Conservation (phyloP, 2,329 filamentous ascomycete genomes). For the Podosphaera aphanis region DNA sequence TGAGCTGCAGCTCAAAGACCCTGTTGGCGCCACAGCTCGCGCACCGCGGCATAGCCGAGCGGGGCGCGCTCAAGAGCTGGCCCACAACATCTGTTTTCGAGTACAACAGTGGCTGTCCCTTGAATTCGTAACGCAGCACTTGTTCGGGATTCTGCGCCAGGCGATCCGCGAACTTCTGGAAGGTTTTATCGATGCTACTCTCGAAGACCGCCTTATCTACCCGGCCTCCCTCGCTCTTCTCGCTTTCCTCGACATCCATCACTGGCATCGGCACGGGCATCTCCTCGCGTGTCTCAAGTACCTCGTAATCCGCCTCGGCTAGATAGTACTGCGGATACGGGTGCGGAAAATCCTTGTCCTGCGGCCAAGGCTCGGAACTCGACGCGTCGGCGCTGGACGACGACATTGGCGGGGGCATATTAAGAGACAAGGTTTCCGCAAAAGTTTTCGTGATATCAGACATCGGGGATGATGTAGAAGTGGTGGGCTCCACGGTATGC, state of each 20-base stretch:
- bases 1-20: constrained; percentile 80
- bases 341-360: constrained; percentile 34
- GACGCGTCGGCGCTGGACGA: constrained; percentile 14
- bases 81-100: constrained; percentile 55
- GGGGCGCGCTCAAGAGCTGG: constrained; percentile 25
- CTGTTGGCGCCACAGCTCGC: constrained; percentile 49
- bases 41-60: constrained; percentile 43
- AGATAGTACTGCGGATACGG: constrained; percentile 60
- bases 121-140: constrained; percentile 59
- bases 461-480: constrained; percentile 17
- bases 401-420: constrained; percentile 18
- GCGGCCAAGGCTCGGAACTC: constrained; percentile 50
- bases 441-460: constrained; percentile 36
- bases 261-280: constrained; percentile 24
- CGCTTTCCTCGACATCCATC: constrained; percentile 24
- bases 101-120: constrained; percentile 54
- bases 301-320: constrained; percentile 78
- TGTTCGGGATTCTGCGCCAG: constrained; percentile 64
- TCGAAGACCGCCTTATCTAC: constrained; percentile 52
- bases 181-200: constrained; percentile 48
- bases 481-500: constrained; percentile 15
- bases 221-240: constrained; percentile 9
- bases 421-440: constrained; percentile 53
- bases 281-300: constrained; percentile 36
- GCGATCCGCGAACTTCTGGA: constrained; percentile 60